Evolutionary conservation across 208 protist genomes (phyloP), one percentile per base, ranked within the genome.

Genomic region (Leishmania arabica): DNA sequence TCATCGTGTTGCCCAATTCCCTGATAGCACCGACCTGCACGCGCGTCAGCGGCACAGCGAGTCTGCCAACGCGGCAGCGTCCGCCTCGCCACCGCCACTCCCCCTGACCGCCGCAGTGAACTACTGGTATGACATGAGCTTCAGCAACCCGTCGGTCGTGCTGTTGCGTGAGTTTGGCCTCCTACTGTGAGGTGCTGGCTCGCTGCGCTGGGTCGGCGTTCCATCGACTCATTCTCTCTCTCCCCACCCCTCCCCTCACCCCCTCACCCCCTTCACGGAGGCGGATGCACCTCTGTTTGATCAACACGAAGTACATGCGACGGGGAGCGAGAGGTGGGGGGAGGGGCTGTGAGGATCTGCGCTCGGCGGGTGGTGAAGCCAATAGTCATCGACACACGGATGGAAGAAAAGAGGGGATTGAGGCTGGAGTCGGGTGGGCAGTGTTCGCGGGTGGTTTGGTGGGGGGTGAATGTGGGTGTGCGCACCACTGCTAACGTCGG

Each of bases 91-190:
- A 42, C 72, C 71, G 21, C 89, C 88, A 47, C 86, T 97, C 27
- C 92, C 92, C n/a, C 88, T 95, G 15, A 93, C 95, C 58, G 93
- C 95, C 1, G 96, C 96, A 6, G 96, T 98, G 34, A 98, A 98
- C 86, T 98, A 98, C 83, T 98, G 96, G 95, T 98, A 93, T 80
- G 94, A 98, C 83, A 98, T 98, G 93, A 94, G 89, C 75, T 97
- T 95, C 86, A 87, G 73, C 65, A 96, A 96, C 73, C 91, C 93
- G 37, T 82, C 94, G 13, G 92, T 95, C 27, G 92, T 95, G 60
- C 89, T 97, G 86, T 84, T 97, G 53, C 88, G 86, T 34, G 91
- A 97, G 78, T 97, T 97, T 83, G 93, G 93, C 27, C 82, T 97
- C 31, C 87, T 97, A 19, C 75, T 97, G 53, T 97, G 77, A 92